These are phyloP conservation scores for Protomyces inundatus DNA, from an alignment of 1,139 yeast genomes.

Conservation along the genomic window DNA sequence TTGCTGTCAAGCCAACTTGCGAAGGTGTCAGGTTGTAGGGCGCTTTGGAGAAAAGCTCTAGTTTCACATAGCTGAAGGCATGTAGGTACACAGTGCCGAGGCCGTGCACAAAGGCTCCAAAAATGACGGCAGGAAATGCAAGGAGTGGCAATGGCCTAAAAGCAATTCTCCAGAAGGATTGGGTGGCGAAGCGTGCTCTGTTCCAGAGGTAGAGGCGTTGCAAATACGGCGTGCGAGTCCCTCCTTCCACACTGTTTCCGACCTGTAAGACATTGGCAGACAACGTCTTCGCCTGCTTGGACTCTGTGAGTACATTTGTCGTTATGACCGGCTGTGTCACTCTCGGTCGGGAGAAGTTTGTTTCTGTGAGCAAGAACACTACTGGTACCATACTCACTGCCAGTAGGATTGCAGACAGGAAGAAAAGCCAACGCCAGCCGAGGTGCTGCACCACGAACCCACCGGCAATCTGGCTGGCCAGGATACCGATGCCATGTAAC, in stretches of 20 bases:
- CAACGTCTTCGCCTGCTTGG: neutral
- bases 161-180: conserved; percentile 56
- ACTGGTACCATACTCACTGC: neutral
- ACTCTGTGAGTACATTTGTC: neutral
- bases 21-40: conserved; percentile 50
- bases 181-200: conserved; percentile 44
- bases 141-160: conserved; percentile 53
- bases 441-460: conserved; percentile 4
- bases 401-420: neutral
- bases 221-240: neutral
- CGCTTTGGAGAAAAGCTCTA: conserved; percentile 46
- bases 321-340: neutral
- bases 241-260: neutral
- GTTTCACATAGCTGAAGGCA: conserved; percentile 54
- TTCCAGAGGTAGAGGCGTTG: neutral
- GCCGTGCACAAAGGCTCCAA: conserved; percentile 51
- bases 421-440: neutral
- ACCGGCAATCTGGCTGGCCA: neutral
- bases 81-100: conserved; percentile 62
- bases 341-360: neutral
- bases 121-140: conserved; percentile 52
- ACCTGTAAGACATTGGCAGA: neutral
- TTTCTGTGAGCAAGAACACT: neutral
- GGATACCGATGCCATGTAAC: neutral
- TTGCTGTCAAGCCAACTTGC: conserved; percentile 53